Percentiles rank a stretch among this genome's conserved stretches.
phyloP scores from a whole-genome alignment of 306 rosid genomes.

The Acacia melanoxylon region DNA sequence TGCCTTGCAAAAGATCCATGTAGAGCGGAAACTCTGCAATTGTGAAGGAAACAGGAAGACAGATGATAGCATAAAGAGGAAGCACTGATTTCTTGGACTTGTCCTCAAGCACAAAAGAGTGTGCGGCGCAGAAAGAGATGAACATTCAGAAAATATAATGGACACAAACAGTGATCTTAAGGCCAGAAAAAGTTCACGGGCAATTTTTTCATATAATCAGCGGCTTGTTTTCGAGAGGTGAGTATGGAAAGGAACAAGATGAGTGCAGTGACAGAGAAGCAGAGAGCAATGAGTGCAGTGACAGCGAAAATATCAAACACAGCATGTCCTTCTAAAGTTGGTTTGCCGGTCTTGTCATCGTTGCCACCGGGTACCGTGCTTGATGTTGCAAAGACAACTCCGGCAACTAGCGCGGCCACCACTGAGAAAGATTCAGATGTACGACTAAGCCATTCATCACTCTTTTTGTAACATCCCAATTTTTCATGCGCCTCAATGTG shows the following conservation, averaged over 20 bases:
- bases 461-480: too few species aligned
- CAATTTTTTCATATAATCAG: not conserved
- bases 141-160: not conserved
- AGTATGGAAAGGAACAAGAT: not conserved
- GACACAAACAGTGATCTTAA: not conserved
- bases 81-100: not conserved
- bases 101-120: not conserved
- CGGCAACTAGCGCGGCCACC: not conserved
- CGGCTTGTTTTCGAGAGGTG: not conserved
- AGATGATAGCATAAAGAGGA: not conserved
- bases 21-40: not conserved
- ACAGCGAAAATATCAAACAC: not conserved
- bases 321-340: not conserved
- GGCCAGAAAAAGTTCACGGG: not conserved
- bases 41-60: not conserved
- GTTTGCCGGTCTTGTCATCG: not conserved
- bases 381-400: not conserved
- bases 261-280: not conserved
- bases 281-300: not conserved
- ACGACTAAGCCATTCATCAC: too few species aligned
- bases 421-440: too few species aligned
- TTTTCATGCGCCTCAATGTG: too few species aligned
- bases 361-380: not conserved
- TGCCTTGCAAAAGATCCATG: not conserved
- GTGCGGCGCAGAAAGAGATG: not conserved